phyloP scores from a whole-genome alignment of 2,329 filamentous ascomycete genomes.

The Diaporthe citri region DNA sequence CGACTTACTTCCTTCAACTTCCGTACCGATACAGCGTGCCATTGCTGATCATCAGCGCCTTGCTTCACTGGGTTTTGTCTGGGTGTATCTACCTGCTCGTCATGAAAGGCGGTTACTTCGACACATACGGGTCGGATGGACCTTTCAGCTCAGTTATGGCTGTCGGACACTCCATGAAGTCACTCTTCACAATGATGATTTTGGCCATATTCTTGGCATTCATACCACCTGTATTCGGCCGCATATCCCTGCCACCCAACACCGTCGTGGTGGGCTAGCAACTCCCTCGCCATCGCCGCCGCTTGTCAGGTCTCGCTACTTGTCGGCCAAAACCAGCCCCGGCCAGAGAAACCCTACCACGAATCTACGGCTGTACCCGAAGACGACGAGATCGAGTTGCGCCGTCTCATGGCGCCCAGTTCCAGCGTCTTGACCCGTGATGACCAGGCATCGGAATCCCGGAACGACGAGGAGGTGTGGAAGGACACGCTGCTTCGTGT shows the following conservation, averaged over 20 bases:
- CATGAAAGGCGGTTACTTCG: constrained; percentile 32
- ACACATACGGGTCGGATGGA: neutral
- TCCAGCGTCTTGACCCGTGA: neutral
- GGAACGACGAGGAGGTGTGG: neutral
- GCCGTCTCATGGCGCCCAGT: neutral
- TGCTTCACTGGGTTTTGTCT: constrained; percentile 44
- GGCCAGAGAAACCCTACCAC: too few species aligned
- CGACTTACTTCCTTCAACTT: constrained; percentile 44
- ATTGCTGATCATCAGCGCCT: constrained; percentile 38
- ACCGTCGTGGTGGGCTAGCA: constrained; percentile 9
- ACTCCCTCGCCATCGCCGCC: constrained; percentile 9
- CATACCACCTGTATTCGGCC: neutral
- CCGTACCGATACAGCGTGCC: constrained; percentile 45
- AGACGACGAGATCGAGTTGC: neutral
- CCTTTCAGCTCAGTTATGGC: neutral
- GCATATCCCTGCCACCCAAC: neutral
- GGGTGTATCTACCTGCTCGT: constrained; percentile 42
- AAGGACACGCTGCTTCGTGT: neutral
- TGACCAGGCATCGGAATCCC: neutral
- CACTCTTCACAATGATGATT: neutral
- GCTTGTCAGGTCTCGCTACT: constrained; percentile 23
- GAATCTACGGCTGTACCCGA: neutral
- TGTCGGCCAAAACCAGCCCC: neutral
- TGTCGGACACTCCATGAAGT: neutral
- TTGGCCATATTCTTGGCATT: neutral